A percentile compares a stretch with the other conserved stretches of the same genome.
Evolutionary conservation across 2,329 filamentous ascomycete species (phyloP).

Genomic region (Stemphylium beticola): DNA sequence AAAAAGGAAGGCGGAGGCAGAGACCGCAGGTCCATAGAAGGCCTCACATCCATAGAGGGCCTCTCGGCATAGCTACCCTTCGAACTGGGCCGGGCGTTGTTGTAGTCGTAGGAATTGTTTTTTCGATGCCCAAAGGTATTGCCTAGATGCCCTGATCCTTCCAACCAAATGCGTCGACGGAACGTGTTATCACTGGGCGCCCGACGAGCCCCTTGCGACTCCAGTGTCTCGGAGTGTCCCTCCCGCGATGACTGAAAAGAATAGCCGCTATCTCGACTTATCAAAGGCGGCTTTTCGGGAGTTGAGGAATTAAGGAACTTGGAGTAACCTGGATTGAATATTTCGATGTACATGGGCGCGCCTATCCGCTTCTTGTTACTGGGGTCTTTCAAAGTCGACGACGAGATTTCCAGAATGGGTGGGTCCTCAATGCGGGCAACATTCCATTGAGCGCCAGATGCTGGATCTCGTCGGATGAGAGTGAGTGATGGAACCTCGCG

Average conservation of each 20-base stretch:
- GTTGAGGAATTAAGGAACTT: conserved; percentile 56
- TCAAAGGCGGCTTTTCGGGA: conserved; percentile 19
- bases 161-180: conserved; percentile 56
- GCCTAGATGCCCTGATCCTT: conserved; percentile 50
- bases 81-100: conserved; percentile 26
- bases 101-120: conserved; percentile 40
- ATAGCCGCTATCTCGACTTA: conserved; percentile 22
- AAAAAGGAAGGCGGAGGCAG: conserved; percentile 24
- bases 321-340: conserved; percentile 65
- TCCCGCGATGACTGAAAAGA: conserved; percentile 18
- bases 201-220: background rate
- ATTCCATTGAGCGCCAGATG: conserved; percentile 59
- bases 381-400: conserved; percentile 46
- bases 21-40: conserved; percentile 21
- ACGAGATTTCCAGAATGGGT: conserved; percentile 52
- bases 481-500: conserved; percentile 46
- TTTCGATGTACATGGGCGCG: conserved; percentile 59
- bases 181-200: conserved; percentile 43
- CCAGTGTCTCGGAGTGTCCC: background rate
- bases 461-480: conserved; percentile 59
- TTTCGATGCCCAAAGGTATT: conserved; percentile 51
- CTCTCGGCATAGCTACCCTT: conserved; percentile 30
- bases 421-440: conserved; percentile 57
- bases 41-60: conserved; percentile 19
- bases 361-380: conserved; percentile 46